phyloP scores from a whole-genome alignment of 176 grass and related monocot species.

The Neostapfia colusana region DNA sequence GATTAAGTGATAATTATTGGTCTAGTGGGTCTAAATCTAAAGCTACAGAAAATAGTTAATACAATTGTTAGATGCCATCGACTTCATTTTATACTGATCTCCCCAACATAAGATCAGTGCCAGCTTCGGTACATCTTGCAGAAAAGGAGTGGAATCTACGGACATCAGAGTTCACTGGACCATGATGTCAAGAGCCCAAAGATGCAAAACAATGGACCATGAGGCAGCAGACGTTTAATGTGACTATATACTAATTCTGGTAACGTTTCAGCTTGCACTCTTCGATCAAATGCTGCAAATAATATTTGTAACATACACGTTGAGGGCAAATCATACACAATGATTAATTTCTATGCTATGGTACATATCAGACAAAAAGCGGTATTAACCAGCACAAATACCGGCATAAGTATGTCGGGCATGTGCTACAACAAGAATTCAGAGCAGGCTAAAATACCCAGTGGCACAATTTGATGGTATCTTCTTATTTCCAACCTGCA shows the following conservation, averaged over 20 bases:
- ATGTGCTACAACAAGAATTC: neutral
- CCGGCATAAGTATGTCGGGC: neutral
- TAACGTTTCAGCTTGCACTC: neutral
- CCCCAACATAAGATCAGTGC: neutral
- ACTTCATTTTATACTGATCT: neutral
- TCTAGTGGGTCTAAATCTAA: neutral
- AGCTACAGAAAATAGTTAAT: neutral
- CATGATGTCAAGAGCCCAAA: neutral
- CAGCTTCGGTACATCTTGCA: neutral
- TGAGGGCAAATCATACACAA: constrained; percentile 19
- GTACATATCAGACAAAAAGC: neutral
- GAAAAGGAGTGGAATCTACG: neutral
- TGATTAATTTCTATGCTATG: neutral
- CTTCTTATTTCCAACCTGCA: constrained; percentile 27
- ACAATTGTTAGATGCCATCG: neutral
- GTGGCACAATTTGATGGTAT: neutral
- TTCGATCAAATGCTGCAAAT: neutral
- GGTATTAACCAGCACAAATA: neutral
- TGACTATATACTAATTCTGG: neutral
- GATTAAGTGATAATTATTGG: neutral
- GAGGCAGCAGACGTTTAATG: neutral
- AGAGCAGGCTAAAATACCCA: neutral
- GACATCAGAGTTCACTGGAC: neutral
- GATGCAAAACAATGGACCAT: neutral
- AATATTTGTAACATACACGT: neutral